Evolutionary conservation across 352 stramenopile genomes (phyloP).

Genomic region (Pilasporangium apinafurcum): DNA sequence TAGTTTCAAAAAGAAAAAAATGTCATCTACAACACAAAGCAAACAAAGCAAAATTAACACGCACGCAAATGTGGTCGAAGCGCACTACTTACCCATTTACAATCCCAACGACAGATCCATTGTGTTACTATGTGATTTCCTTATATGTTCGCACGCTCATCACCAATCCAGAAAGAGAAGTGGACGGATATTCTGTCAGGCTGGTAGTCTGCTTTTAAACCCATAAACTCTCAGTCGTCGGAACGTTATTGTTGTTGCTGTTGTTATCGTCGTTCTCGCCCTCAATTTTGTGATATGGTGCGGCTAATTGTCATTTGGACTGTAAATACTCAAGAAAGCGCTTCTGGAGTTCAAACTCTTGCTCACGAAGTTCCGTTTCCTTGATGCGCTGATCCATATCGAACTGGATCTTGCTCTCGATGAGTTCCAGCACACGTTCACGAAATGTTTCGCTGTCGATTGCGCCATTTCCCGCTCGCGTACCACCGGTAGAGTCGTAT

Average conservation of each 20-base stretch:
- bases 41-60: too few relatives aligned
- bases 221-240: background rate
- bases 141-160: background rate
- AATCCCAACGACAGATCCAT: too few relatives aligned
- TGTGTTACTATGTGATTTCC: background rate
- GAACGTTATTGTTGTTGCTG: background rate
- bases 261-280: background rate
- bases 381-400: constrained; percentile 76
- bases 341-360: constrained; percentile 81
- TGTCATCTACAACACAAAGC: too few relatives aligned
- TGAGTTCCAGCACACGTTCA: constrained; percentile 52
- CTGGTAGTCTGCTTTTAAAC: background rate
- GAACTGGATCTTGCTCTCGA: constrained; percentile 80
- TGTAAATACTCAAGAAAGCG: constrained; percentile 80
- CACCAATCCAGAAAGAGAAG: too few relatives aligned
- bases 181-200: too few relatives aligned
- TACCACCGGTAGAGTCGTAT: constrained; percentile 3
- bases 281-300: background rate
- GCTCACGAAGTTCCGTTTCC: constrained; percentile 68
- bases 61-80: too few relatives aligned
- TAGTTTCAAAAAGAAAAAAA: too few relatives aligned
- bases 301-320: constrained; percentile 35
- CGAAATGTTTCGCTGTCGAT: constrained; percentile 50
- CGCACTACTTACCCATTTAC: too few relatives aligned
- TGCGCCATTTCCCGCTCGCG: constrained; percentile 11